These are phyloP conservation scores for Leccinum arenicola DNA, from an alignment of 768 basidiomycete genomes.

Conservation along the genomic window DNA sequence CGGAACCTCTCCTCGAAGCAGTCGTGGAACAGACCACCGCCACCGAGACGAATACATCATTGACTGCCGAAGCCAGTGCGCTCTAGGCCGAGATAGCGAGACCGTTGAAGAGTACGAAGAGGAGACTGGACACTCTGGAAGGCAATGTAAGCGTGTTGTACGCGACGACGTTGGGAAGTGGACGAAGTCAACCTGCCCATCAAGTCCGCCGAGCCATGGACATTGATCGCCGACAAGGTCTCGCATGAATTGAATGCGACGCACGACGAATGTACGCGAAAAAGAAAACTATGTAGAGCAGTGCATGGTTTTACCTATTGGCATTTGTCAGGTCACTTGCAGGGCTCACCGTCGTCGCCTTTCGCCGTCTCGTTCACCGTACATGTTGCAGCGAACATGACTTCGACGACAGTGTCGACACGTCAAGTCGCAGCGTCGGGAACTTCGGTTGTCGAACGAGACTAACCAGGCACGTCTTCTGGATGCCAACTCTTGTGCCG, in stretches of 20 bases:
- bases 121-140: constrained; percentile 78
- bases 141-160: constrained; percentile 58
- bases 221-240: constrained; percentile 82
- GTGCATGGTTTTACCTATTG: constrained; percentile 38
- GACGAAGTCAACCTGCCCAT: constrained; percentile 4
- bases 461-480: constrained; percentile 88
- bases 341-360: not conserved
- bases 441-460: constrained; percentile 88
- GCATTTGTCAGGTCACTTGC: not conserved
- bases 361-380: not conserved
- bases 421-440: constrained; percentile 85
- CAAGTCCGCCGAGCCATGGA: constrained; percentile 59
- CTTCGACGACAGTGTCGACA: constrained; percentile 64
- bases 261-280: constrained; percentile 92
- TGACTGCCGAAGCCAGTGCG: constrained; percentile 66
- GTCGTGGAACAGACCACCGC: constrained; percentile 96
- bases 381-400: constrained; percentile 73
- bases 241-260: constrained; percentile 90
- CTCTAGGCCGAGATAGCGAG: constrained; percentile 71
- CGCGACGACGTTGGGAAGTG: not conserved
- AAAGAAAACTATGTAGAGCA: constrained; percentile 78
- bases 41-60: constrained; percentile 34
- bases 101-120: constrained; percentile 64
- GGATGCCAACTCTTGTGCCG: constrained; percentile 88
- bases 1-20: constrained; percentile 92